Evolutionary conservation across 164 flowering plant genomes (phyloP), one percentile per base, ranked within the genome.

Genomic region (Nymphaea colorata): DNA sequence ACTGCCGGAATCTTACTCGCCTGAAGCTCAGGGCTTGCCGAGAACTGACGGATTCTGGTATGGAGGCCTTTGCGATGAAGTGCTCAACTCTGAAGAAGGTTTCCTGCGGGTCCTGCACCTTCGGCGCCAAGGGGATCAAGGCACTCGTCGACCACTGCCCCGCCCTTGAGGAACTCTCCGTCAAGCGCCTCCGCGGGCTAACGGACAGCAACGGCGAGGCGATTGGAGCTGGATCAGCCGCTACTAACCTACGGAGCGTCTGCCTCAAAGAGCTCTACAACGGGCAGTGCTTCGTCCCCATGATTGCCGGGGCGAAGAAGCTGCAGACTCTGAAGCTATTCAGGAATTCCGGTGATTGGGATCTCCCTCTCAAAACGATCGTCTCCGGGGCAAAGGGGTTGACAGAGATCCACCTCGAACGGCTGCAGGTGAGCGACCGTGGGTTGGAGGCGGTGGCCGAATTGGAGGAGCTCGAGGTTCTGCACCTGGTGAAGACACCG

Each of bases 281-380:
- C 51, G 99, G 98, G 6, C 96, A 86, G 80, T 81, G 86, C 67
- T 91, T 95, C 42, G 92, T 74, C 11, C 90, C 92, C 4, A 75
- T 92, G 6, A 78, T 95, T 2, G 65, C 76, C 4, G 90, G 83
- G 1, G 71, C 96, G 3, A 90, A 83, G 73, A 88, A 82, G 47
- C 78, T 91, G 18, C 82, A 65, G 45, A 82, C 87, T 2, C 68
- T 92, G 71, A 91, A 86, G 63, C 75, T 91, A 14, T 78, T 83
- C 70, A 73, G 94, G 15, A 90, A 97, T 75, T 79, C 86, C 57
- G 98, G 98, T 3, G 91, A 90, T 67, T 91, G 98, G 99, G 99
- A 95, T 76, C 71, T 68, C 47, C 69, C 87, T 5, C 79, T 94
- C 18, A 82, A 81, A 69, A 64, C 62, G 18, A 65, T 89, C 5